Percentiles rank a stretch among this genome's conserved stretches.
phyloP scores from a whole-genome alignment of 306 rosid genomes.

The Amphicarpaea edgeworthii region DNA sequence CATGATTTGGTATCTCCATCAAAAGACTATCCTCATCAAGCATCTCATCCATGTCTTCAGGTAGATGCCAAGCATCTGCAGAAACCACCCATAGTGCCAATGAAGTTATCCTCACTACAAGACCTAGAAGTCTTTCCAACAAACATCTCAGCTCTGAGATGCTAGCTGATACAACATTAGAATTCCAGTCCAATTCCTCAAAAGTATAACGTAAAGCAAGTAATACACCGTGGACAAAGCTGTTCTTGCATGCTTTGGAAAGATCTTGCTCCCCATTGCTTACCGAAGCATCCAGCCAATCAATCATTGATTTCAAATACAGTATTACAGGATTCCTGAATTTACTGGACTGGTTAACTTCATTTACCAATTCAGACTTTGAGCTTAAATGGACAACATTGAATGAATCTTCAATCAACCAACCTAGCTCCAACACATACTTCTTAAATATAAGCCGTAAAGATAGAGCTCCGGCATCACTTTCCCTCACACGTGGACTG shows the following conservation, averaged over 20 bases:
- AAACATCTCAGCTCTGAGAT: slow-evolving; percentile 67
- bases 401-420: slow-evolving; percentile 69
- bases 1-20: slow-evolving; percentile 64
- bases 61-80: slow-evolving; percentile 94
- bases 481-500: slow-evolving; percentile 98
- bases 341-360: slow-evolving; percentile 50
- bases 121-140: slow-evolving; percentile 77
- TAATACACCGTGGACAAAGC: slow-evolving; percentile 94
- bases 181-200: slow-evolving; percentile 93
- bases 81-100: slow-evolving; percentile 97
- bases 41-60: slow-evolving; percentile 91
- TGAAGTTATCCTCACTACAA: slow-evolving; percentile 86
- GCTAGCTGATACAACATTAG: slow-evolving; percentile 59
- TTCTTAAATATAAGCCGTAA: slow-evolving; percentile 87
- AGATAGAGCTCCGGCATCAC: slow-evolving; percentile 96
- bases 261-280: slow-evolving; percentile 87
- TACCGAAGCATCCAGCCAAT: slow-evolving; percentile 81
- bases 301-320: slow-evolving; percentile 80
- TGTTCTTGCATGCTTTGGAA: slow-evolving; percentile 82
- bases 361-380: slow-evolving; percentile 53
- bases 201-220: slow-evolving; percentile 89
- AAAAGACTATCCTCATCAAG: slow-evolving; percentile 69
- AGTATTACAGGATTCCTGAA: slow-evolving; percentile 64
- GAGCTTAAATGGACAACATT: slow-evolving; percentile 54
- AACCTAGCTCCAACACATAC: slow-evolving; percentile 86